These are phyloP conservation scores for Saksenaea vasiformis DNA, from an alignment of 371 early-diverging fungal genomes.

Conservation along the genomic window DNA sequence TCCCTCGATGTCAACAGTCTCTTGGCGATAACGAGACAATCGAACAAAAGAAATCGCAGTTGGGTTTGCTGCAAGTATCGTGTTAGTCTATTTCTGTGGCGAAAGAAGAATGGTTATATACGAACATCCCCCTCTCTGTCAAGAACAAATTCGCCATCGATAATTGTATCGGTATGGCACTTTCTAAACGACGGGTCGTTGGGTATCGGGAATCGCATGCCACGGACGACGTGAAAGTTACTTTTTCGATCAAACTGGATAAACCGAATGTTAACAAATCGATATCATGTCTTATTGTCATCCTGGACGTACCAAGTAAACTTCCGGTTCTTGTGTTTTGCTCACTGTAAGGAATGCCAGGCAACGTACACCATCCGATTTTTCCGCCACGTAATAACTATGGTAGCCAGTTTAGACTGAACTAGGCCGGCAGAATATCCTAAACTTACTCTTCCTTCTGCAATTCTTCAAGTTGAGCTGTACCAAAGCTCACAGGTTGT, in stretches of 20 bases:
- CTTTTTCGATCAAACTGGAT: constrained; percentile 86
- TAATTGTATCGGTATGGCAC: constrained; percentile 76
- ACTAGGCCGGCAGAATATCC: not conserved
- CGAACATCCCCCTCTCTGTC: constrained; percentile 64
- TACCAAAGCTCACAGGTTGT: constrained; percentile 92
- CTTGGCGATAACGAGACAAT: constrained; percentile 68
- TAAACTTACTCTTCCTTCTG: constrained; percentile 69
- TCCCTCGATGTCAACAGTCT: constrained; percentile 52
- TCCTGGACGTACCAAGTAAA: constrained; percentile 60
- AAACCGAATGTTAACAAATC: not conserved
- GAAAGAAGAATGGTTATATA: not conserved
- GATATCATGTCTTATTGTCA: constrained; percentile 3
- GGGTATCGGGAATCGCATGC: constrained; percentile 73
- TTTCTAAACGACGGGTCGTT: constrained; percentile 38
- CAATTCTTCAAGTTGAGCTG: constrained; percentile 69
- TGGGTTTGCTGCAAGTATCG: constrained; percentile 14
- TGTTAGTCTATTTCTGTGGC: not conserved
- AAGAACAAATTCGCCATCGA: constrained; percentile 92
- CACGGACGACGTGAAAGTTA: constrained; percentile 67
- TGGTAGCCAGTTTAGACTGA: not conserved
- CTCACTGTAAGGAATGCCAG: constrained; percentile 67
- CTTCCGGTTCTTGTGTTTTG: constrained; percentile 49
- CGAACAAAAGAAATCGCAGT: constrained; percentile 72
- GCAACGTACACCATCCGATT: constrained; percentile 96
- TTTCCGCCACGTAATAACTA: constrained; percentile 96